Base-by-base conservation (phyloP, 2,329 filamentous ascomycete species). In the Talaromyces sp. region DNA sequence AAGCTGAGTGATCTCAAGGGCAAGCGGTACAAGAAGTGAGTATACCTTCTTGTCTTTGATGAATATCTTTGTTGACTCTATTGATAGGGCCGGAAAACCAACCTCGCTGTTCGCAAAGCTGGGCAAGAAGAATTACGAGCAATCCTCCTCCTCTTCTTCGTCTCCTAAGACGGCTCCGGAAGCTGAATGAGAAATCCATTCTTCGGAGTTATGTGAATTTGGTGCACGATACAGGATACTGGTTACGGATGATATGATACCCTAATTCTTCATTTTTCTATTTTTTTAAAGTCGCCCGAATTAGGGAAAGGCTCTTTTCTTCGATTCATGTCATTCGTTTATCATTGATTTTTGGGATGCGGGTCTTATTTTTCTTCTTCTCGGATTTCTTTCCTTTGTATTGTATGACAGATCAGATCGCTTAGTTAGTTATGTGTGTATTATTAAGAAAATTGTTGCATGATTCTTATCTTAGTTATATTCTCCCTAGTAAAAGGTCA, bases 1-100 rank as follows among this genome's bases (percentile, higher is more conserved):
- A 80, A 80, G 56, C 57, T 80, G 66, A 77, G 73, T 53, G 74
- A 78, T 58, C 67, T 79, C 56, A 80, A 80, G 71, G 74, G 75
- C 37, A 78, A 78, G 72, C 72, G 75, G 25, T 78, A 78, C 58
- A 75, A 75, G 65, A 78, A 75, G 76, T 78, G 69, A 52, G 69
- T 65, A 7, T 36, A n/a, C 1, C 5, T 48, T 17, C n/a, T 8
- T 3, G 40, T 0, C 1, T 33, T 53, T 11, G 8, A 31, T 46
- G 13, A 1, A 33, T 19, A 28, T 15, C 36, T n/a, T 35, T 28
- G 17, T 17, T 56, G 39, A 59, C 53, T 5, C 5, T 19, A 55
- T 35, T 39, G 2, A 48, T 46, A 75, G 72, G 63, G 70, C 67
- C 56, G 71, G 69, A 62, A 73, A 74, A 60, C 76, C 75, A 9